Evolutionary conservation across 208 protist species (phyloP).

Genomic region (Wallacemonas sp.): DNA sequence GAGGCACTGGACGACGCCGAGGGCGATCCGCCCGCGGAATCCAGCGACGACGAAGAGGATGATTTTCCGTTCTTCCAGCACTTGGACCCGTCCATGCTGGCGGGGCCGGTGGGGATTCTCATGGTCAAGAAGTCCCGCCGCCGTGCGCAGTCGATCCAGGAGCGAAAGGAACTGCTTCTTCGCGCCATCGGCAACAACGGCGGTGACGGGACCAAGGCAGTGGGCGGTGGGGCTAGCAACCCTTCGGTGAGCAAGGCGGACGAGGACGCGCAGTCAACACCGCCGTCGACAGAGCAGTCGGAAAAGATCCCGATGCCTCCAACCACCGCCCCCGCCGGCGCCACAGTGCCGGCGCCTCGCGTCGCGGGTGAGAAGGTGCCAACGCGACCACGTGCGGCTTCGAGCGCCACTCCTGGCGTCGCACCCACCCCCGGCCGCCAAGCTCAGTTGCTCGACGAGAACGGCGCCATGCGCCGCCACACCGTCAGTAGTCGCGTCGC

Average conservation of each 20-base stretch:
- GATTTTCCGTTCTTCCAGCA: constrained; percentile 1
- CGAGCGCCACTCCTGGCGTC: too few species aligned
- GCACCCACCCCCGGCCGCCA: too few species aligned
- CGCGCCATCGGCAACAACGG: background rate
- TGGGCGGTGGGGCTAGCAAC: too few species aligned
- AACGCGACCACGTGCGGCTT: background rate
- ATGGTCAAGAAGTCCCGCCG: constrained; percentile 5
- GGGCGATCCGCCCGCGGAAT: background rate
- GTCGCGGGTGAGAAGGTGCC: too few species aligned
- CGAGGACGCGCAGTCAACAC: background rate
- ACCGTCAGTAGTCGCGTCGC: background rate
- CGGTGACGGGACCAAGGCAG: too few species aligned
- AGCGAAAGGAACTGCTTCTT: constrained; percentile 5
- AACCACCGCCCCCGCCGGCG: too few species aligned
- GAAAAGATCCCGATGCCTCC: too few species aligned
- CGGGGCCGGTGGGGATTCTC: background rate
- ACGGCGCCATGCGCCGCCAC: constrained; percentile 2
- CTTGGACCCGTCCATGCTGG: background rate
- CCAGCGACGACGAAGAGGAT: background rate
- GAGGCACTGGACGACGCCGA: background rate
- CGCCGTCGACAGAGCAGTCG: too few species aligned
- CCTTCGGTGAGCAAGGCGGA: background rate
- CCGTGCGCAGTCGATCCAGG: constrained; percentile 4
- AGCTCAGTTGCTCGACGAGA: too few species aligned
- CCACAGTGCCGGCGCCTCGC: too few species aligned